Evolutionary conservation across 2,329 filamentous ascomycete species (phyloP), one percentile per base, ranked within the genome.

Genomic region (Gnomoniopsis sp.): DNA sequence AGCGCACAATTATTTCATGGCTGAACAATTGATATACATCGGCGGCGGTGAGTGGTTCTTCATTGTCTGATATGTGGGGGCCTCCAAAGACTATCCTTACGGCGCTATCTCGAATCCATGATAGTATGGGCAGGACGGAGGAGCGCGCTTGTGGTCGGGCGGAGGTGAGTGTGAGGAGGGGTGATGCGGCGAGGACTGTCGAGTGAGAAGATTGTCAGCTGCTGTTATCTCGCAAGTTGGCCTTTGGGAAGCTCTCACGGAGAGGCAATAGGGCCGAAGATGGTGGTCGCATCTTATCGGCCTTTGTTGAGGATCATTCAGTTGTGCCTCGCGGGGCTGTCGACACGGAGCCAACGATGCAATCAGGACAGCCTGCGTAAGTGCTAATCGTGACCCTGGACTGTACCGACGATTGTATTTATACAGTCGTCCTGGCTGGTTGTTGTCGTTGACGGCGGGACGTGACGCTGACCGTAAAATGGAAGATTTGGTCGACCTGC

Each of bases 1-100:
- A 97, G 43, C 95, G 87, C 63, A 98, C 77, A 17, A 99, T 91
- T n/a, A 96, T 81, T 72, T 97, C 88, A 62, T 88, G 84, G 62
- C 86, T 85, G 71, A 96, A 96, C 63, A 64, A 70, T 60, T 67
- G 64, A 68, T 60, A 63, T 55, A 66, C 57, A 58, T 60, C 66
- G 49, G 67, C 71, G 14, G 53, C 33, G 12, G 34, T 41, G 59
- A 65, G 70, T 62, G 36, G 33, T 65, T 62, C 58, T 33, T 62
- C 52, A 62, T 65, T 56, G 46, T 66, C 61, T 54, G 72, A 72
- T 34, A 67, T 69, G 2, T 73, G 72, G 64, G 76, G 75, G 7
- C 72, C 71, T 14, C 81, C 79, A 59, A 84, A 83, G 47, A 84
- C 65, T 30, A 79, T 70, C 63, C 82, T 79, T 41, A 83, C 72